phyloP scores from a whole-genome alignment of 352 stramenopile genomes.

The Globisporangium spiculum region DNA sequence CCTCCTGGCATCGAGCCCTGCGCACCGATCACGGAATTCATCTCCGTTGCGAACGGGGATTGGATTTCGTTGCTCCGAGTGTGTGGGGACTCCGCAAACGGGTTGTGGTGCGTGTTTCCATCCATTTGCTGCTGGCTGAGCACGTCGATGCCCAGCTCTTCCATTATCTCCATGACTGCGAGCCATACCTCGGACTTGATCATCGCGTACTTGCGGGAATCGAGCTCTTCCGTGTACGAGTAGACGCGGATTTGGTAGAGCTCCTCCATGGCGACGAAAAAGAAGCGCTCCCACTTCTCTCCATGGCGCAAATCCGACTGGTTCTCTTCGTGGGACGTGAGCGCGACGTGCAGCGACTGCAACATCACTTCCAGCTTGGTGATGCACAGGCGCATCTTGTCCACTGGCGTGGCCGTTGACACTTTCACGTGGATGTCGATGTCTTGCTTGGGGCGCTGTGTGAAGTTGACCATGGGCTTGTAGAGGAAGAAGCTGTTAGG shows the following conservation, averaged over 20 bases:
- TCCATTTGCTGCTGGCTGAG: slow-evolving; percentile 28
- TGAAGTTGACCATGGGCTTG: slow-evolving; percentile 89
- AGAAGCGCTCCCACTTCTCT: slow-evolving; percentile 84
- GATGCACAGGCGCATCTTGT: slow-evolving; percentile 59
- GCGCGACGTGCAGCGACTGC: slow-evolving; percentile 77
- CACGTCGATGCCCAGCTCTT: slow-evolving; percentile 68
- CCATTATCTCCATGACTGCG: slow-evolving; percentile 87
- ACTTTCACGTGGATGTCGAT: slow-evolving; percentile 75
- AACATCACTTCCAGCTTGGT: slow-evolving; percentile 72
- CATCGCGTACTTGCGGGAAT: slow-evolving; percentile 86
- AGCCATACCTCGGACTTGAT: slow-evolving; percentile 89
- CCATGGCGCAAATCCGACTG: slow-evolving; percentile 70
- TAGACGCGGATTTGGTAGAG: slow-evolving; percentile 83
- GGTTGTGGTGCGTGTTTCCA: slow-evolving; percentile 22
- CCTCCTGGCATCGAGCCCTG: slow-evolving; percentile 22
- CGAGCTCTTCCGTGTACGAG: slow-evolving; percentile 85
- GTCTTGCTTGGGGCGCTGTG: slow-evolving; percentile 78
- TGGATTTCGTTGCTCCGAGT: slow-evolving; percentile 25
- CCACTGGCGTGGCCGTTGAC: slow-evolving; percentile 47
- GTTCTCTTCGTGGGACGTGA: slow-evolving; percentile 87
- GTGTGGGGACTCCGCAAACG: slow-evolving; percentile 40
- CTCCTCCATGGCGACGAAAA: slow-evolving; percentile 86
- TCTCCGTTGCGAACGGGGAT: slow-evolving; percentile 51
- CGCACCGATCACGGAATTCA: slow-evolving; percentile 50
- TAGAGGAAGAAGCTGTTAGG: slow-evolving; percentile 90